Base-by-base conservation (phyloP, 2,329 filamentous ascomycete species). In the Xylaria sp. region DNA sequence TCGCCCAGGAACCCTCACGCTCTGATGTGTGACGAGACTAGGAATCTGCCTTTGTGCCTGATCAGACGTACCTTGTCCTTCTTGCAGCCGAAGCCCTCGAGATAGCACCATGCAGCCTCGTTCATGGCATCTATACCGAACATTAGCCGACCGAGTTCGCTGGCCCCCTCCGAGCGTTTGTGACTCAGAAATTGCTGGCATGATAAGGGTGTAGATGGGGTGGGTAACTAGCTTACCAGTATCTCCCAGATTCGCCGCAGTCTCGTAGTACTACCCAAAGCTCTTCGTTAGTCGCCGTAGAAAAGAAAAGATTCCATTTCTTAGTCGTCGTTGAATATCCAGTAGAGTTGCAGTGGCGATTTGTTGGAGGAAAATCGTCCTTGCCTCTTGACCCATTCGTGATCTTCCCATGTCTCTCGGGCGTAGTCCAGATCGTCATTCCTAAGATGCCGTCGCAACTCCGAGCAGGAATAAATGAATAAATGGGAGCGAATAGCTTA, bases 21-120 rank as follows among this genome's bases (percentile, higher is more conserved):
- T 69, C 65, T 71, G 70, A 71, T 72, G 73, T 70, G 72, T 71
- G 74, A 75, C 67, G 68, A 68, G 48, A 62, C 58, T 47, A 68
- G 64, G 69, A 71, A 65, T 58, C 57, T 65, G 58, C 17, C 58
- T 61, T 70, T 50, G 61, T 76, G 70, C 69, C 69, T 74, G 73
- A 76, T 75, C 71, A 69, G 24, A 88, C 93, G 81, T 86, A 98
- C 95, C 92, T 97, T 98, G 84, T 99, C 94, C 81, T 98, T 99
- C 81, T 94, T 96, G 77, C 94, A 95, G 39, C 96, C 96, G 81
- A 97, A 97, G n/a, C 96, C 96, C 78, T 98, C 92, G 32, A 97
- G 81, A 85, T 96, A 98, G 83, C 96, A 99, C 93, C 94, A 97
- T 42, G 90, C 96, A 62, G 91, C 91, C 81, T 98, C 95, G 78